Percentiles rank a stretch among this genome's conserved stretches.
These are phyloP conservation scores for Diaporthe sp. DNA, from an alignment of 2,329 filamentous ascomycete species.

Conservation along the genomic window DNA sequence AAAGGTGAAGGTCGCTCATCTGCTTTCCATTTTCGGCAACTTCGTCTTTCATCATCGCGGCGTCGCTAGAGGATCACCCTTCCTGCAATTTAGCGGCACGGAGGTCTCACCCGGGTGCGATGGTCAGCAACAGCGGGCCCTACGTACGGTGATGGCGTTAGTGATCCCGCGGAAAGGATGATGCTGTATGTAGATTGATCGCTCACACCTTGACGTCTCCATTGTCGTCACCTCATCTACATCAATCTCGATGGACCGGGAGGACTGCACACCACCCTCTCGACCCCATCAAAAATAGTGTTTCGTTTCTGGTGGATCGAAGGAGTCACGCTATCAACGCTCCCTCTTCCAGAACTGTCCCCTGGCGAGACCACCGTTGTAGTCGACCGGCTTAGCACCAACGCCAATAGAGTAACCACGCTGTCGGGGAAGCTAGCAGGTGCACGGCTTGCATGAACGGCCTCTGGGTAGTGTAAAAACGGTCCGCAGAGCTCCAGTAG, in stretches of 20 bases:
- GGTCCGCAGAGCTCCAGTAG: neutral
- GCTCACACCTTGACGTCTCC: neutral
- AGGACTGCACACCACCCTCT: conserved; percentile 8
- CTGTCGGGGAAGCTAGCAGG: conserved; percentile 29
- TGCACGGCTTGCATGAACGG: conserved; percentile 32
- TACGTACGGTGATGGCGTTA: neutral
- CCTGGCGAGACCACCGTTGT: conserved; percentile 19
- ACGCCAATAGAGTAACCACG: conserved; percentile 11
- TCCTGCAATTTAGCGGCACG: conserved; percentile 31
- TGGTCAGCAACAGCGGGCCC: conserved; percentile 1
- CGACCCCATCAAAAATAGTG: conserved; percentile 20
- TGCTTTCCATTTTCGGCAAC: neutral
- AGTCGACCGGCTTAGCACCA: conserved; percentile 8
- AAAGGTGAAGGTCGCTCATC: neutral
- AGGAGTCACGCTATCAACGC: conserved; percentile 18
- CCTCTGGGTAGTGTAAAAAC: conserved; percentile 21
- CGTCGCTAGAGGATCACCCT: conserved; percentile 19
- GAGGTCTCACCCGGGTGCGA: conserved; percentile 6
- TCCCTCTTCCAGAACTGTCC: conserved; percentile 28
- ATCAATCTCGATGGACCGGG: conserved; percentile 9
- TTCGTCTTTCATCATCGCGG: neutral
- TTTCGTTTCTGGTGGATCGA: conserved; percentile 27
- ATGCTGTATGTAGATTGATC: conserved; percentile 15
- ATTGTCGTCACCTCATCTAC: conserved; percentile 25
- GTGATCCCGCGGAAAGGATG: neutral